phyloP scores from a whole-genome alignment of 2,329 filamentous ascomycete species.

The Nakataea oryzae region DNA sequence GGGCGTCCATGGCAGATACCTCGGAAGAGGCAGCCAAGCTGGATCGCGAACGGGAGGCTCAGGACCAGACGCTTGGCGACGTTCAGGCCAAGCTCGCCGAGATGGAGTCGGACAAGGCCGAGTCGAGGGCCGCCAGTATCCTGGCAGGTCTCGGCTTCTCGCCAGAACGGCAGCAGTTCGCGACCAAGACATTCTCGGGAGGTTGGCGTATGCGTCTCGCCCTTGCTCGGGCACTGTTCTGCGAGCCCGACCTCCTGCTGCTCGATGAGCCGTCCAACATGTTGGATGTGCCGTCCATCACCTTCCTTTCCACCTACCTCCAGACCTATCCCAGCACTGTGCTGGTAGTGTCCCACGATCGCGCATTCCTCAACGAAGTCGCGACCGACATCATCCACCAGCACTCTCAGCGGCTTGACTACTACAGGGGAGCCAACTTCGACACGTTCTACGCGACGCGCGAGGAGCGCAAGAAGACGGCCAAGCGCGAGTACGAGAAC shows the following conservation, averaged over 20 bases:
- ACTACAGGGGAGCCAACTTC: conserved; percentile 97
- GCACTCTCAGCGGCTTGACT: conserved; percentile 92
- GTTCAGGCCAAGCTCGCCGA: conserved; percentile 86
- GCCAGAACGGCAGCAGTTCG: conserved; percentile 77
- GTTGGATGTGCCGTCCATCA: conserved; percentile 99
- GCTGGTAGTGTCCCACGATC: conserved; percentile 95
- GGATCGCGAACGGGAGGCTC: conserved; percentile 78
- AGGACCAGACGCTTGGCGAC: conserved; percentile 84
- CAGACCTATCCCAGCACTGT: conserved; percentile 91
- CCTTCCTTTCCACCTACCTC: conserved; percentile 92
- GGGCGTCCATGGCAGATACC: conserved; percentile 77
- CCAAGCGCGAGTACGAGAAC: conserved; percentile 95
- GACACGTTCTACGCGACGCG: conserved; percentile 95
- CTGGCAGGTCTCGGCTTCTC: conserved; percentile 96
- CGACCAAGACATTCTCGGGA: conserved; percentile 97
- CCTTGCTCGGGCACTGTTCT: conserved; percentile 89
- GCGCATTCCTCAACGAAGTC: conserved; percentile 96
- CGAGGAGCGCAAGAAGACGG: conserved; percentile 93
- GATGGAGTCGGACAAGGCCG: conserved; percentile 99
- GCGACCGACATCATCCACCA: conserved; percentile 99
- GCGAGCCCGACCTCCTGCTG: conserved; percentile 88
- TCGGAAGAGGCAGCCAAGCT: conserved; percentile 78
- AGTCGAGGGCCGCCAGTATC: conserved; percentile 90
- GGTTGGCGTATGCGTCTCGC: conserved; percentile 99
- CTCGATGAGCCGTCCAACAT: conserved; percentile 99